phyloP scores from a whole-genome alignment of 2,329 filamentous ascomycete species.

The Claviceps sp. region DNA sequence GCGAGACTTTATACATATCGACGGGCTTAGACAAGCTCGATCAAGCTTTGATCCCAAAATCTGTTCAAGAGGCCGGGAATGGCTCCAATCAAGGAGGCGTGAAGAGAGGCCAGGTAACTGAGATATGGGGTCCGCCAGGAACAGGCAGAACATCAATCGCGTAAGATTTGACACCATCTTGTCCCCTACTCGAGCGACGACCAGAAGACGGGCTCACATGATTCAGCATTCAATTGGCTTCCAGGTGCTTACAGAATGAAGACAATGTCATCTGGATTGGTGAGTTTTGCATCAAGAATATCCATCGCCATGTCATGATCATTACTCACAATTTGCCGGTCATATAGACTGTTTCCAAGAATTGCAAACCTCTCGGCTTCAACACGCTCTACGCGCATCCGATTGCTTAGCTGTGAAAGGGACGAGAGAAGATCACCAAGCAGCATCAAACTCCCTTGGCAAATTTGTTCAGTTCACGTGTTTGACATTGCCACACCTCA shows the following conservation, averaged over 20 bases:
- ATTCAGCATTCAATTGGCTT: slow-evolving; percentile 54
- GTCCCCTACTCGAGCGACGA: not conserved
- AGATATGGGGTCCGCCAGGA: slow-evolving; percentile 79
- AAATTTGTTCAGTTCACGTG: slow-evolving; percentile 37
- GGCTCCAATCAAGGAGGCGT: slow-evolving; percentile 39
- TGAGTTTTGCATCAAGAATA: slow-evolving; percentile 28
- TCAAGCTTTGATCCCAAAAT: slow-evolving; percentile 20
- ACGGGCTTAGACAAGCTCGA: slow-evolving; percentile 45
- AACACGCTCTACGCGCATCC: slow-evolving; percentile 12
- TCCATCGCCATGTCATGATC: not conserved
- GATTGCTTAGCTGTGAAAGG: slow-evolving; percentile 5
- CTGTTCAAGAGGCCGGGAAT: slow-evolving; percentile 7
- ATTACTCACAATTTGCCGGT: not conserved
- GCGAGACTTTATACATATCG: slow-evolving; percentile 36
- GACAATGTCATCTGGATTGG: slow-evolving; percentile 70
- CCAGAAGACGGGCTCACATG: not conserved
- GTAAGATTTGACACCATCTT: slow-evolving; percentile 32
- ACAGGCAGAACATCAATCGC: slow-evolving; percentile 74
- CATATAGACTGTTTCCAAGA: slow-evolving; percentile 34
- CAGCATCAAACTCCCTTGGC: slow-evolving; percentile 10
- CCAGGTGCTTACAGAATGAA: slow-evolving; percentile 46
- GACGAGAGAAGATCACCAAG: slow-evolving; percentile 7
- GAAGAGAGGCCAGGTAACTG: slow-evolving; percentile 63
- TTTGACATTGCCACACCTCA: slow-evolving; percentile 53
- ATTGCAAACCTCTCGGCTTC: slow-evolving; percentile 16